Evolutionary conservation across 2,329 filamentous ascomycete genomes (phyloP), one percentile per base, ranked within the genome.

Genomic region (Xylariaceae sp.): DNA sequence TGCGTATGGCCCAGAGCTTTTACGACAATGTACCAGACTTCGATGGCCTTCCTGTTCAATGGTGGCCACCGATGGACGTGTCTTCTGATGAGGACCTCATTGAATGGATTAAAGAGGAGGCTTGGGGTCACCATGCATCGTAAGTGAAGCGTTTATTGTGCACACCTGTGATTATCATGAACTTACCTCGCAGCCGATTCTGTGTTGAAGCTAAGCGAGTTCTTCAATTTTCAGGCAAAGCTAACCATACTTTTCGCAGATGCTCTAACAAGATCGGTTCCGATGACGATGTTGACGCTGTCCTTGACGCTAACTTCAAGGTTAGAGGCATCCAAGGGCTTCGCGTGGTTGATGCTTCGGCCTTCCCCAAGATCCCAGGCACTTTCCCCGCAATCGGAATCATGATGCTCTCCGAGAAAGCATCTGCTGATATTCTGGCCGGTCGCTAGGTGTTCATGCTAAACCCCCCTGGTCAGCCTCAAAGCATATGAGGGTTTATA

Each of bases 291-390:
- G 66, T 69, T 1, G 74, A 72, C 63, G 78, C 78, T 6, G 78
- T 82, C 2, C 62, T 83, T 39, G 77, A 83, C 58, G 68, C 66
- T 0, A 67, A 74, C 51, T 80, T 82, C 60, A 69, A 72, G 9
- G 79, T 83, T 3, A 69, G 75, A 13, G 78, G 78, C 1, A 74
- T 79, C 1, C 64, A 69, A 1, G 73, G 75, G 0, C 64, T 83
- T 17, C 69, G 80, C 34, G 79, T 82, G 7, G 80, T 83, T 3
- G 80, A 83, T 66, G 80, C 77, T 4, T 76, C 72, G n/a, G 71
- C 74, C 1, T 82, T 76, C 55, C 77, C 78, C 3, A 73, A 70
- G 54, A 77, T 79, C 51, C 79, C 80, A 1, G 65, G 65, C 4
- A 59, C 62, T 17, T 69, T 67, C 54, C 60, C 59, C 2, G 52